Evolutionary conservation across 2,329 filamentous ascomycete species (phyloP).

Genomic region (Pseudogymnoascus sp.): DNA sequence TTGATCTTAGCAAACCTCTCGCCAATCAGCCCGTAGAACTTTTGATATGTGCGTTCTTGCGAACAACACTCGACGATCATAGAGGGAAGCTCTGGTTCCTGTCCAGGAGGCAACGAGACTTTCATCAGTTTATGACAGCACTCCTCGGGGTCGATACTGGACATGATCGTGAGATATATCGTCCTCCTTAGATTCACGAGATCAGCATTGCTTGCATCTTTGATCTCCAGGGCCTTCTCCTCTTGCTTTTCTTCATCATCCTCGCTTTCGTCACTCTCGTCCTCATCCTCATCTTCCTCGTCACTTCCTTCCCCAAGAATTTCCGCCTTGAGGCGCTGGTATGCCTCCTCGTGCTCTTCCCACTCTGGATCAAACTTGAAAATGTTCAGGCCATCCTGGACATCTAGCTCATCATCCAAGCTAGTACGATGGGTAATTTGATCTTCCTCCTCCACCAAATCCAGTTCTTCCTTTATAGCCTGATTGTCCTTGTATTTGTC

Average conservation of each 20-base stretch:
- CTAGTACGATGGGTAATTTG: slow-evolving; percentile 87
- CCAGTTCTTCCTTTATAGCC: slow-evolving; percentile 82
- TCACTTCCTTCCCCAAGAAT: slow-evolving; percentile 92
- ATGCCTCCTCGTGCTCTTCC: slow-evolving; percentile 84
- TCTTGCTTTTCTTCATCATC: slow-evolving; percentile 68
- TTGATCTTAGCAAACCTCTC: slow-evolving; percentile 96
- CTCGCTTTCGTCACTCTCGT: slow-evolving; percentile 56
- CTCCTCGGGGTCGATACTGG: slow-evolving; percentile 91
- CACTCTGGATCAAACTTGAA: slow-evolving; percentile 91
- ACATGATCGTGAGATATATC: slow-evolving; percentile 98
- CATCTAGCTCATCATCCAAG: slow-evolving; percentile 75
- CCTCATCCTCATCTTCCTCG: slow-evolving; percentile 63
- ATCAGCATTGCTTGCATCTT: slow-evolving; percentile 94
- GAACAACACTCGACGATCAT: slow-evolving; percentile 98
- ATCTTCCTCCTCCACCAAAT: slow-evolving; percentile 94
- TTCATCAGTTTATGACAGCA: slow-evolving; percentile 96
- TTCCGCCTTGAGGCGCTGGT: slow-evolving; percentile 83
- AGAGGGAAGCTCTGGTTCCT: slow-evolving; percentile 83
- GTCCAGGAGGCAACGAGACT: slow-evolving; percentile 75
- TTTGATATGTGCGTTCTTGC: slow-evolving; percentile 93
- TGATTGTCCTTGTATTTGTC: slow-evolving; percentile 95
- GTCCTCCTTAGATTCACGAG: slow-evolving; percentile 86
- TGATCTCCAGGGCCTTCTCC: slow-evolving; percentile 83
- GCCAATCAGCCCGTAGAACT: slow-evolving; percentile 91
- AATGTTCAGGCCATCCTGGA: slow-evolving; percentile 82